Base-by-base conservation (phyloP, 495 filamentous ascomycete genomes). In the Trichoderma orchidacearum region DNA sequence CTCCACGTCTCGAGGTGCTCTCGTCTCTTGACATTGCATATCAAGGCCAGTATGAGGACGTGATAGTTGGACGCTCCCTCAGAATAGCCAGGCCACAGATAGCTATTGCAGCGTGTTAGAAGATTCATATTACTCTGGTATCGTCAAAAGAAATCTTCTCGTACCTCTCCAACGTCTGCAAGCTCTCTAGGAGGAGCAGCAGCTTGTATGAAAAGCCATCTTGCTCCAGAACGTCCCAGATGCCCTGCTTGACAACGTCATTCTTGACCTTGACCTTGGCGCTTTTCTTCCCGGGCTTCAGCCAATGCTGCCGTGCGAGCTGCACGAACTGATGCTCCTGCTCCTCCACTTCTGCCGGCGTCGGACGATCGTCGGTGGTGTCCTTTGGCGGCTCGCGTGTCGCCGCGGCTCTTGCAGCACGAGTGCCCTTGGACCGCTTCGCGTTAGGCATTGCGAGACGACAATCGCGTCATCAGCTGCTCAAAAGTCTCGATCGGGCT, bases 31-130 rank as follows among this genome's bases (percentile, higher is more conserved):
- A 91, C 83, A 72, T 90, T 94, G 55, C 90, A 80, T 59, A 97
- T 82, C 58, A 95, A 68, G 12, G 85, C 84, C 60, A 96, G 83
- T 53, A 97, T 72, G 28, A 96, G 78, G 55, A 95, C 84, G 68
- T 97, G 91, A 61, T 87, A 85, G 68, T 97, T 92, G 32, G 89
- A 92, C 27, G 90, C 83, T 64, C 90, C 83, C 61, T 96, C 90
- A 36, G 78, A 80, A 66, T 92, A 99, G 51, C 86, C 86, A 23
- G 92, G 93, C 93, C 94, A 99, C 25, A 99, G 80, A 64, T 89
- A 95, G 66, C 87, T 92, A 50, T 30, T 55, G 32, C 32, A 35
- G 38, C 27, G 29, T 29, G 61, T 70, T 59, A 69, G 63, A 57
- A 30, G 29, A 25, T 15, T 51, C 21, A 53, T 30, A 59, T 66